phyloP scores from a whole-genome alignment of 2,329 filamentous ascomycete genomes.

The Alternaria angustiovoidea region DNA sequence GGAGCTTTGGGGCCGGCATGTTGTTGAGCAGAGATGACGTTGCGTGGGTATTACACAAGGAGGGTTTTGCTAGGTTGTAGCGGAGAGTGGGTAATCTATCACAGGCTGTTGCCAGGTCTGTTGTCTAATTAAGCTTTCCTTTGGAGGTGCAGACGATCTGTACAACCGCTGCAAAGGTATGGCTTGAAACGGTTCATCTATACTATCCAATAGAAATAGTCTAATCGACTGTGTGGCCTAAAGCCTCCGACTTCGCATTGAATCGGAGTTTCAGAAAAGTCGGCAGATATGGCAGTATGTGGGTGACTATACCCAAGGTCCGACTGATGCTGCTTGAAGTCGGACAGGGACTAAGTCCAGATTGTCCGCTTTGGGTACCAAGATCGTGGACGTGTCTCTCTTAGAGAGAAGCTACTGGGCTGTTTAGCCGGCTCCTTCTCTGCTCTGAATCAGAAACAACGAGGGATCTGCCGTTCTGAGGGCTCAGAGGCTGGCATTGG shows the following conservation, averaged over 20 bases:
- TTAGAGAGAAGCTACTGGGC: neutral
- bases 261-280: neutral
- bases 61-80: neutral
- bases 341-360: neutral
- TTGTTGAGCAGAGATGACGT: constrained; percentile 3
- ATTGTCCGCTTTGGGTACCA: neutral
- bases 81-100: constrained; percentile 6
- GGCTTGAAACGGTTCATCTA: neutral
- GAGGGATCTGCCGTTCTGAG: neutral
- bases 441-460: neutral
- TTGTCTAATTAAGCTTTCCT: neutral
- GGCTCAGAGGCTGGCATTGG: neutral
- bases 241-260: neutral
- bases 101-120: neutral
- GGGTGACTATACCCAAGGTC: neutral
- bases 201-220: neutral
- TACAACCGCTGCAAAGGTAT: neutral
- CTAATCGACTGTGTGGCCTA: neutral
- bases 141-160: neutral
- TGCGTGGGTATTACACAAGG: neutral
- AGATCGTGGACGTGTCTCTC: neutral
- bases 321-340: neutral
- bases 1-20: neutral
- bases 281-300: neutral
- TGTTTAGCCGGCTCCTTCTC: neutral